Evolutionary conservation across 164 flowering plant genomes (phyloP).

Genomic region (Magnolia sinica): DNA sequence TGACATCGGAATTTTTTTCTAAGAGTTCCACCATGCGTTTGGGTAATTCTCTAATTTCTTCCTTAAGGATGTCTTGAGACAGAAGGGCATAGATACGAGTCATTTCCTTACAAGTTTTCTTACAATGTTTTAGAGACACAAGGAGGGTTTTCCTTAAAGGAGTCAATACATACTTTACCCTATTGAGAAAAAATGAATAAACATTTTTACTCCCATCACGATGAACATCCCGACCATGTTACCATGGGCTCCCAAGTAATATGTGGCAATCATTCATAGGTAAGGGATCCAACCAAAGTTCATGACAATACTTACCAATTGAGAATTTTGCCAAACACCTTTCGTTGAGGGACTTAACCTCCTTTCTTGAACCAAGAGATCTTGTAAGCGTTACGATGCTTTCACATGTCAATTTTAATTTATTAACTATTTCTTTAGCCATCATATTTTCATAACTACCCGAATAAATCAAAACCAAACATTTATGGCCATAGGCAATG

Average conservation of each 20-base stretch:
- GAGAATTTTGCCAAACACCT: background rate
- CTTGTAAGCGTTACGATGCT: background rate
- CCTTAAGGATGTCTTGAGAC: background rate
- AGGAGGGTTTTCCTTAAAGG: background rate
- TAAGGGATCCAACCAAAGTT: background rate
- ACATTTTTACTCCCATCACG: background rate
- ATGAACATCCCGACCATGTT: background rate
- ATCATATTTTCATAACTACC: conserved; percentile 10
- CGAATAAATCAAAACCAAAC: too few relatives aligned
- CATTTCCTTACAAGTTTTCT: background rate
- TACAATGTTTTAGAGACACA: background rate
- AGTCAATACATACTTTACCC: background rate
- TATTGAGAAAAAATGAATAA: too few relatives aligned
- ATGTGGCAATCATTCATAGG: conserved; percentile 5
- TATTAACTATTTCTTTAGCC: conserved; percentile 3
- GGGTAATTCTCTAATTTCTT: background rate
- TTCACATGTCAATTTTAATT: background rate
- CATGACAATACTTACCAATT: background rate
- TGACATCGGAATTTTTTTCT: background rate
- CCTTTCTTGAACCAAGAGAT: conserved; percentile 2
- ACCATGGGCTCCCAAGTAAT: background rate
- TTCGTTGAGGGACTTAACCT: background rate
- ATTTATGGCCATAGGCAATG: background rate
- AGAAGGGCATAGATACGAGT: background rate
- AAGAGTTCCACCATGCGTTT: background rate